Percentiles rank a stretch among this genome's conserved stretches.
phyloP scores from a whole-genome alignment of 352 stramenopile genomes.

The Globisporangium nunn region DNA sequence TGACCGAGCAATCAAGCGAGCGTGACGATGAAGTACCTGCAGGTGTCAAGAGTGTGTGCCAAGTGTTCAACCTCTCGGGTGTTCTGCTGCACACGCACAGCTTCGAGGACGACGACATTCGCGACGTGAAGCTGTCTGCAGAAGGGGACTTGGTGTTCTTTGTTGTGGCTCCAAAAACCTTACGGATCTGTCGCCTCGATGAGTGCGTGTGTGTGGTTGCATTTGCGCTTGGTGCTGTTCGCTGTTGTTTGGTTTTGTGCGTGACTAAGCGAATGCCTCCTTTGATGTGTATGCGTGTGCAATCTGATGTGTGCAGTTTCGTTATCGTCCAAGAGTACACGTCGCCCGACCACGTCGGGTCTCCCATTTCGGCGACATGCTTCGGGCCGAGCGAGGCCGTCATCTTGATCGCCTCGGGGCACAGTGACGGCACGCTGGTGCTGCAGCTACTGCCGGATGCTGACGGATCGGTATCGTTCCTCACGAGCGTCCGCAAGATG shows the following conservation, averaged over 20 bases:
- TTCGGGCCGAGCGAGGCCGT: conserved; percentile 75
- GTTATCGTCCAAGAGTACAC: conserved; percentile 69
- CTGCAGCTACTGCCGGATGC: conserved; percentile 78
- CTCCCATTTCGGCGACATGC: conserved; percentile 46
- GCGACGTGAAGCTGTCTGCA: conserved; percentile 42
- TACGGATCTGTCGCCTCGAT: conserved; percentile 70
- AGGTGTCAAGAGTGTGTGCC: conserved; percentile 26
- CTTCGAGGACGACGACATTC: conserved; percentile 39
- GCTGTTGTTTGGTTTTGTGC: background rate
- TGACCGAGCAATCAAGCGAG: background rate
- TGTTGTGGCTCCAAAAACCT: conserved; percentile 31
- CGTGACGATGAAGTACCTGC: background rate
- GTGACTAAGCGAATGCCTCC: background rate
- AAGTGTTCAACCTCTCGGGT: conserved; percentile 67
- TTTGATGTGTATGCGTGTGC: background rate
- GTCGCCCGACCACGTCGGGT: conserved; percentile 16
- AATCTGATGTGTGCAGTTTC: conserved; percentile 34
- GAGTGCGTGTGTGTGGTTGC: conserved; percentile 43
- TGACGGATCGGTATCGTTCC: conserved; percentile 66
- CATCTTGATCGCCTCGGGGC: conserved; percentile 61
- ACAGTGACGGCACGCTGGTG: conserved; percentile 66
- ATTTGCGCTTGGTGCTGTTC: background rate
- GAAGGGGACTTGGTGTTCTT: conserved; percentile 75
- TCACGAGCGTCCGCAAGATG: conserved; percentile 62
- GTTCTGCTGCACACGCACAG: conserved; percentile 38